Evolutionary conservation across 2,329 filamentous ascomycete genomes (phyloP), one percentile per base, ranked within the genome.

Genomic region (Elsinoe batatas): DNA sequence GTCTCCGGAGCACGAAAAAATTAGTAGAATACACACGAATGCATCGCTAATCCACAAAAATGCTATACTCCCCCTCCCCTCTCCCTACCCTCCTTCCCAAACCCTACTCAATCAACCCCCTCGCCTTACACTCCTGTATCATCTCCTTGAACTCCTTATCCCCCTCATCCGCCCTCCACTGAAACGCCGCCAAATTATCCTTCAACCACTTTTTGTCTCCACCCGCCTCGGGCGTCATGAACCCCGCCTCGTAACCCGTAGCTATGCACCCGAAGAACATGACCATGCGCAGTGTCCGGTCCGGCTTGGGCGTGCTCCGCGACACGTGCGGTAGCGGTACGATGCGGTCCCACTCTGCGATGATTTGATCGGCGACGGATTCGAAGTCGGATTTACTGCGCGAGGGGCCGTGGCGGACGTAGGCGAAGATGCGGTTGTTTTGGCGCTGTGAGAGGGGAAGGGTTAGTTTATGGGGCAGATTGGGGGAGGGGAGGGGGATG

Each of bases 131-230:
- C 58, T 70, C 68, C 56, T 59, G 46, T 5, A 69, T 61, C 62
- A 69, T 56, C 7, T 66, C 64, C 54, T 32, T 51, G 50, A 70
- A 66, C 37, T 68, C 65, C 59, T 66, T 63, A 61, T 70, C 63
- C 20, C 68, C 68, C 18, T 53, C 58, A n/a, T 64, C 61, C 5
- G 68, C 68, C 58, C 62, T 65, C 61, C 61, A 59, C 49, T 67
- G 59, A 58, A 71, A 71, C 37, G 56, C 63, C 8, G 58, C 59
- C 63, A 63, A 61, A 61, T 71, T 65, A 53, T 68, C 62, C 51
- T 58, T 58, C 56, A 69, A 53, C 68, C 68, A 70, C 43, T 63
- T 50, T 43, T 58, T 60, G 60, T 69, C 68, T 30, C 62, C 60
- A 2, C 67, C 67, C 1, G 66, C 66, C 13, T 38, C 43, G 12